A percentile compares a stretch with the other conserved stretches of the same genome.
Conservation (phyloP, 2,329 filamentous ascomycete genomes). For the Fusarium virguliforme region DNA sequence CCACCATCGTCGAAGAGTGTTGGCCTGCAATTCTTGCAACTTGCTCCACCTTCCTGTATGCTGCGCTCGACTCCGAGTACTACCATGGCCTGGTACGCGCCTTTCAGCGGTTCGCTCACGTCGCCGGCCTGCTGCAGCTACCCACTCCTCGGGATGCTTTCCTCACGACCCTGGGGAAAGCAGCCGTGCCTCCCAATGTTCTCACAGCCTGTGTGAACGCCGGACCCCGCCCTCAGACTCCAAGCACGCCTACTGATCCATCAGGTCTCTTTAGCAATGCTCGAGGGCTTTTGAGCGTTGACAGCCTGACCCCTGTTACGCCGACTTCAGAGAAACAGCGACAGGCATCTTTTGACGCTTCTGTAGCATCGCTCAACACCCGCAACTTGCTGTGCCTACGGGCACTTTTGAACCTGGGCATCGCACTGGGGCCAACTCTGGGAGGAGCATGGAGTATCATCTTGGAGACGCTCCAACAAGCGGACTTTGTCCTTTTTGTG, state of each 20-base stretch:
- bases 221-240: conserved; percentile 61
- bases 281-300: conserved; percentile 80
- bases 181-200: conserved; percentile 88
- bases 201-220: conserved; percentile 73
- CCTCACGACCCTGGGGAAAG: conserved; percentile 92
- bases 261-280: conserved; percentile 78
- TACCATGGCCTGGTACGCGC: conserved; percentile 93
- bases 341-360: conserved; percentile 71
- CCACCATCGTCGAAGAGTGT: conserved; percentile 88
- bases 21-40: conserved; percentile 97
- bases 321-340: conserved; percentile 72
- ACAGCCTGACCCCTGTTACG: conserved; percentile 75
- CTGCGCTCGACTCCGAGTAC: conserved; percentile 91
- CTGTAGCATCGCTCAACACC: conserved; percentile 78
- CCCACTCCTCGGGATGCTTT: conserved; percentile 93
- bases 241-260: conserved; percentile 65
- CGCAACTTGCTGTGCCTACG: conserved; percentile 91
- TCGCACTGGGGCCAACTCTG: conserved; percentile 91
- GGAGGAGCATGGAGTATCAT: conserved; percentile 91
- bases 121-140: conserved; percentile 89
- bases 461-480: conserved; percentile 92
- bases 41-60: conserved; percentile 95
- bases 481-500: conserved; percentile 86
- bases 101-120: conserved; percentile 95
- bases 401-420: conserved; percentile 94